Conservation (phyloP, 2,329 filamentous ascomycete species). For the Beauveria bassiana region DNA sequence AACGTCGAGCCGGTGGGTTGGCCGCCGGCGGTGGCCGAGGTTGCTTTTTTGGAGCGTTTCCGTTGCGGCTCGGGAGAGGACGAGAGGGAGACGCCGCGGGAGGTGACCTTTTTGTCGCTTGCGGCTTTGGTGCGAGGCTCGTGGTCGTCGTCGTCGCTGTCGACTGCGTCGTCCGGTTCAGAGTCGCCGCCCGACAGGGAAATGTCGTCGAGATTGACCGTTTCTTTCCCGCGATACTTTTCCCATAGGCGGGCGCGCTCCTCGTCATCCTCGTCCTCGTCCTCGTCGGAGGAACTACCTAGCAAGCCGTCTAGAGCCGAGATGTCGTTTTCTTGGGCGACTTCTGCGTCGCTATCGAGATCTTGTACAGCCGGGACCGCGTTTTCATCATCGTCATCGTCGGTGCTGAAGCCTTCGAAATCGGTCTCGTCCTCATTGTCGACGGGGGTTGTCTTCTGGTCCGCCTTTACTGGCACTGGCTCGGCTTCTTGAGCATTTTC, state of each 20-base stretch:
- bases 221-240: slow-evolving; percentile 26
- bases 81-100: slow-evolving; percentile 14
- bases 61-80: slow-evolving; percentile 22
- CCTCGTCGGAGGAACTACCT: slow-evolving; percentile 33
- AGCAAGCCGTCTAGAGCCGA: slow-evolving; percentile 39
- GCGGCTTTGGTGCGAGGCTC: slow-evolving; percentile 13
- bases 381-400: slow-evolving; percentile 21
- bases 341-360: slow-evolving; percentile 19
- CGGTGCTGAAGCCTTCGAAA: slow-evolving; percentile 29
- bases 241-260: slow-evolving; percentile 26
- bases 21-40: slow-evolving; percentile 14
- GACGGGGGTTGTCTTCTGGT: slow-evolving; percentile 16
- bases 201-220: slow-evolving; percentile 32
- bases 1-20: slow-evolving; percentile 47
- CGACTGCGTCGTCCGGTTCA: slow-evolving; percentile 16
- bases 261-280: slow-evolving; percentile 28
- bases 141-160: slow-evolving; percentile 19
- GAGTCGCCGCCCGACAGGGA: slow-evolving; percentile 27
- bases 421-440: slow-evolving; percentile 26
- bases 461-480: neutral
- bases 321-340: slow-evolving; percentile 26
- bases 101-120: slow-evolving; percentile 12
- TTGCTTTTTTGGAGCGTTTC: slow-evolving; percentile 16
- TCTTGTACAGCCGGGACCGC: slow-evolving; percentile 13
- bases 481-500: slow-evolving; percentile 16